Percentiles rank a stretch among this genome's conserved stretches.
Evolutionary conservation across 2,329 filamentous ascomycete species (phyloP).

Genomic region (Arthrobotrys musiformis): DNA sequence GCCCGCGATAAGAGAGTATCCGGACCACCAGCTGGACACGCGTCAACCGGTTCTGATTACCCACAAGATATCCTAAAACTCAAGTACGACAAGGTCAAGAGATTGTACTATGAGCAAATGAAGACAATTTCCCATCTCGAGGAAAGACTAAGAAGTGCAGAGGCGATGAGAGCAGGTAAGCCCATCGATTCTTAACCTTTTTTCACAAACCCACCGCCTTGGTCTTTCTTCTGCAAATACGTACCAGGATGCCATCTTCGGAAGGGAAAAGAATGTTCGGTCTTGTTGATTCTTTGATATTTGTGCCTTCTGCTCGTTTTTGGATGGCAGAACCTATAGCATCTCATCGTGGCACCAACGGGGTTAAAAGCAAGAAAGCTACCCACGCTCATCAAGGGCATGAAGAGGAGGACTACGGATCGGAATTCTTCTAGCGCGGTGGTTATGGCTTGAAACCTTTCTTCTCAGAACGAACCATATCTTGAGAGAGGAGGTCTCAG

Average conservation of each 20-base stretch:
- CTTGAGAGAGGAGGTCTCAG: neutral
- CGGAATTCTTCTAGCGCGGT: constrained; percentile 45
- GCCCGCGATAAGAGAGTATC: constrained; percentile 52
- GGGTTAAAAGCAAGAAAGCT: constrained; percentile 39
- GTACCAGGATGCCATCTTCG: neutral
- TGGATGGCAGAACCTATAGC: constrained; percentile 52
- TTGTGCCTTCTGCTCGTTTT: constrained; percentile 37
- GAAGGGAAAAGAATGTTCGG: constrained; percentile 27
- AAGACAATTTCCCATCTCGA: constrained; percentile 53
- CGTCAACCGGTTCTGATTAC: constrained; percentile 46
- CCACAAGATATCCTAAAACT: constrained; percentile 54
- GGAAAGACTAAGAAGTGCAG: constrained; percentile 42
- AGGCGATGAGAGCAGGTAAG: constrained; percentile 52
- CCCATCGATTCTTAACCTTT: constrained; percentile 30
- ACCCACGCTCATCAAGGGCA: constrained; percentile 4
- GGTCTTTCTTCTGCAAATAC: constrained; percentile 7
- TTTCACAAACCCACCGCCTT: neutral
- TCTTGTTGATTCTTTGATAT: constrained; percentile 42
- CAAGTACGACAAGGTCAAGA: constrained; percentile 56
- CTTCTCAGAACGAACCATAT: constrained; percentile 15
- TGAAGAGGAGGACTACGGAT: constrained; percentile 35
- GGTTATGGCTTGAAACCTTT: constrained; percentile 15
- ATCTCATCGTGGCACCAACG: constrained; percentile 48
- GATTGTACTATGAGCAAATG: constrained; percentile 52
- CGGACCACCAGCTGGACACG: constrained; percentile 27